phyloP scores from a whole-genome alignment of 495 filamentous ascomycete species.

The Podospora bellae-mahoneyi region DNA sequence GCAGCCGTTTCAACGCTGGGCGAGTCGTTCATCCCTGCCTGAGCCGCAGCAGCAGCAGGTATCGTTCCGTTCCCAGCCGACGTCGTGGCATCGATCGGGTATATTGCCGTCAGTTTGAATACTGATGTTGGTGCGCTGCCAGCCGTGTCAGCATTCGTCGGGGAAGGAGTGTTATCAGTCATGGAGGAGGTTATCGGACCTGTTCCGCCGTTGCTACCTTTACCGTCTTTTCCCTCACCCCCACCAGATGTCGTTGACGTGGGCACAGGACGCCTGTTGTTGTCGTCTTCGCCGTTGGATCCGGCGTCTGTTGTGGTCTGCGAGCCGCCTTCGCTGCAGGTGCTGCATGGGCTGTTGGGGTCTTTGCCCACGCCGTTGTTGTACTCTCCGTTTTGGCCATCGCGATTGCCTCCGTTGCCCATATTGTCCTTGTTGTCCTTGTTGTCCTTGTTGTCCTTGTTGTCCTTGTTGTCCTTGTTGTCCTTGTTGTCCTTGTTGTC shows the following conservation, averaged over 20 bases:
- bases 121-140: conserved; percentile 8
- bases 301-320: background rate
- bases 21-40: background rate
- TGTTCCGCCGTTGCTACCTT: conserved; percentile 4
- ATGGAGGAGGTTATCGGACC: conserved; percentile 9
- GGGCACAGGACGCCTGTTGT: conserved; percentile 1
- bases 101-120: background rate
- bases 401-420: background rate
- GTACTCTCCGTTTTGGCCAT: background rate
- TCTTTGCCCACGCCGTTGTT: background rate
- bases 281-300: background rate
- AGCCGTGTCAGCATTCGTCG: conserved; percentile 11
- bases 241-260: background rate
- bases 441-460: background rate
- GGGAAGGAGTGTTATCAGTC: background rate
- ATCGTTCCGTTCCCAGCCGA: conserved; percentile 6
- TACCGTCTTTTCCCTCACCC: background rate
- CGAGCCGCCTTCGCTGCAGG: background rate
- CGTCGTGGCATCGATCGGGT: conserved; percentile 8
- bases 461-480: background rate
- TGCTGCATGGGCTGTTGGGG: background rate
- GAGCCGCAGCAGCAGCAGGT: background rate
- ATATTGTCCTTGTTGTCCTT: background rate
- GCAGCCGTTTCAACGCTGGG: background rate
- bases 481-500: background rate